Evolutionary conservation across 2,329 filamentous ascomycete species (phyloP).

Genomic region (Penicillium glabrum): DNA sequence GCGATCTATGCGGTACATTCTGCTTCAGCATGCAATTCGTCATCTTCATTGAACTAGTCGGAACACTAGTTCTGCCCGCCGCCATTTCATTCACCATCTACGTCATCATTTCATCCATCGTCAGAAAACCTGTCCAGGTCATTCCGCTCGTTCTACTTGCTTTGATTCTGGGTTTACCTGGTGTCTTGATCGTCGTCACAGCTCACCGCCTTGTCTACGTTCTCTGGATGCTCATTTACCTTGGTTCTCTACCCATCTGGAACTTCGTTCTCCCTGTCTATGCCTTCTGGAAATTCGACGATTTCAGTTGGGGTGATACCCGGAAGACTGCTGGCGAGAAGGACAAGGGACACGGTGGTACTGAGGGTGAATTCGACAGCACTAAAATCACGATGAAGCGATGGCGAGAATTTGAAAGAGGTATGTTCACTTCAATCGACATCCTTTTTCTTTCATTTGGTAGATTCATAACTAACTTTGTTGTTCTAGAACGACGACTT

Average conservation of each 20-base stretch:
- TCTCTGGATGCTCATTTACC: slow-evolving; percentile 95
- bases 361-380: slow-evolving; percentile 95
- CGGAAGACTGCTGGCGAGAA: slow-evolving; percentile 91
- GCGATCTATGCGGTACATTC: slow-evolving; percentile 96
- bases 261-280: slow-evolving; percentile 94
- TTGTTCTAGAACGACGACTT: slow-evolving; percentile 37
- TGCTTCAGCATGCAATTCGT: slow-evolving; percentile 99
- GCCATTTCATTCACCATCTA: slow-evolving; percentile 98
- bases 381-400: slow-evolving; percentile 99
- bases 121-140: slow-evolving; percentile 71
- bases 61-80: slow-evolving; percentile 90
- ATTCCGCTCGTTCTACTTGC: slow-evolving; percentile 88
- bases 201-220: slow-evolving; percentile 92
- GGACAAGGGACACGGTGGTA: slow-evolving; percentile 77
- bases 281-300: slow-evolving; percentile 99
- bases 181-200: slow-evolving; percentile 85
- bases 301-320: slow-evolving; percentile 99
- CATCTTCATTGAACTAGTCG: slow-evolving; percentile 90
- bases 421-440: slow-evolving; percentile 37
- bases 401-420: slow-evolving; percentile 93
- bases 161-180: slow-evolving; percentile 90
- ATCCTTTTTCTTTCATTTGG: background rate
- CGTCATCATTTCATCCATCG: slow-evolving; percentile 84
- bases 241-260: slow-evolving; percentile 91
- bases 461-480: background rate